Evolutionary conservation across 768 basidiomycete species (phyloP).

Genomic region (Russula sp.): DNA sequence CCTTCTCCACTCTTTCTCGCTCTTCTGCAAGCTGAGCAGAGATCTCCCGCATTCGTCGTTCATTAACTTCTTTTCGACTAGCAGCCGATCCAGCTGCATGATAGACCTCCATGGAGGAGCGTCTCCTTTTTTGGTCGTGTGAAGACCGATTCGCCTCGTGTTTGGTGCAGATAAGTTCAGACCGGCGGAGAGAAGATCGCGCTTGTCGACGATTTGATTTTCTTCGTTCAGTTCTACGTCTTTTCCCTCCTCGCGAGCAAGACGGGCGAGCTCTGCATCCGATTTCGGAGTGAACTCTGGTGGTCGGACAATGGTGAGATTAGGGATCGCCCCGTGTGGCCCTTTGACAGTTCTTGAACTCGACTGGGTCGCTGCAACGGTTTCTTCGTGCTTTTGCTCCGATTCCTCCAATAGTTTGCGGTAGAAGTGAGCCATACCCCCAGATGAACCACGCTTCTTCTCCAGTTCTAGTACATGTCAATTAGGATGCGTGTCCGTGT

Average conservation of each 20-base stretch:
- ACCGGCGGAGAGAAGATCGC: conserved; percentile 87
- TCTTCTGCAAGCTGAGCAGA: conserved; percentile 77
- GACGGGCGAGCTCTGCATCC: conserved; percentile 69
- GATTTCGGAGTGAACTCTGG: conserved; percentile 58
- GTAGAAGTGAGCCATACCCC: conserved; percentile 86
- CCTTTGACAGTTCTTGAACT: conserved; percentile 54
- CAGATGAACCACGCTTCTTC: conserved; percentile 53
- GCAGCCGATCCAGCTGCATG: conserved; percentile 86
- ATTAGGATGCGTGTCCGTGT: neutral
- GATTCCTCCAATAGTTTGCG: conserved; percentile 72
- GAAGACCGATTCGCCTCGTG: conserved; percentile 64
- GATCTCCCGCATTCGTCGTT: conserved; percentile 76
- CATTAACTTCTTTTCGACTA: conserved; percentile 74
- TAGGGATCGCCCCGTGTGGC: conserved; percentile 58
- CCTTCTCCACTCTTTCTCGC: conserved; percentile 52
- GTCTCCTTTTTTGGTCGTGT: conserved; percentile 32
- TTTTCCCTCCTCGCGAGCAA: conserved; percentile 72
- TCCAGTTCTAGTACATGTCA: conserved; percentile 44
- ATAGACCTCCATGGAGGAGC: conserved; percentile 47
- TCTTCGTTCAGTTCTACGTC: conserved; percentile 94
- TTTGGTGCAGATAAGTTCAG: conserved; percentile 85
- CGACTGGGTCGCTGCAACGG: conserved; percentile 66
- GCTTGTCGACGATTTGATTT: conserved; percentile 94
- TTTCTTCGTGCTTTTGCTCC: conserved; percentile 79
- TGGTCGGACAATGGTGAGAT: conserved; percentile 76